Percentiles rank a stretch among this genome's conserved stretches.
Evolutionary conservation across 352 stramenopile genomes (phyloP).

Genomic region (Globisporangium cystogenes): DNA sequence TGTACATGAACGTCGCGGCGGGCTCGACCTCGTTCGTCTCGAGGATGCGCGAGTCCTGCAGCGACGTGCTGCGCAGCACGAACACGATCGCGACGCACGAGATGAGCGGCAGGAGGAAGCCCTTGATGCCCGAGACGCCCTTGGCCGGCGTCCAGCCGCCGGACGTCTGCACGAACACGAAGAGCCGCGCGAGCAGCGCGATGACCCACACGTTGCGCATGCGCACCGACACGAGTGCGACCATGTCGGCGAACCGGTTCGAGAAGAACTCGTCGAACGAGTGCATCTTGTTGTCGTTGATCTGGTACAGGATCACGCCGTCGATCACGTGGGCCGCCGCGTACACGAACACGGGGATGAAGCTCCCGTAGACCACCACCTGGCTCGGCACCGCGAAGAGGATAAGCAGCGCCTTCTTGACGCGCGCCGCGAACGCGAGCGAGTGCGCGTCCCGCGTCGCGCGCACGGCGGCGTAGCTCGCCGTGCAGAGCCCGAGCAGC

Average conservation of each 20-base stretch:
- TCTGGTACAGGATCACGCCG: slow-evolving; percentile 41
- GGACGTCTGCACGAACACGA: slow-evolving; percentile 43
- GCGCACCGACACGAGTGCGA: slow-evolving; percentile 31
- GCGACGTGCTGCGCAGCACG: slow-evolving; percentile 14
- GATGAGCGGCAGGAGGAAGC: slow-evolving; percentile 30
- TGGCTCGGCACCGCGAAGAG: slow-evolving; percentile 47
- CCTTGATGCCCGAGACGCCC: slow-evolving; percentile 34
- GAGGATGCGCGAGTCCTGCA: slow-evolving; percentile 38
- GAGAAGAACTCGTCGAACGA: slow-evolving; percentile 20
- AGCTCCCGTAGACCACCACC: slow-evolving; percentile 47
- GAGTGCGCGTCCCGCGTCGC: slow-evolving; percentile 7
- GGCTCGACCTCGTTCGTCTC: slow-evolving; percentile 50
- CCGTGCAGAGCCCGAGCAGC: slow-evolving; percentile 24
- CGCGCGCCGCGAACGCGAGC: slow-evolving; percentile 5
- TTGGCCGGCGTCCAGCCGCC: slow-evolving; percentile 41
- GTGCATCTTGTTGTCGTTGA: slow-evolving; percentile 34
- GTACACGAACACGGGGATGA: slow-evolving; percentile 41
- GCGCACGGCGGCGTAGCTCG: slow-evolving; percentile 22
- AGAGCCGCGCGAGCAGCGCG: slow-evolving; percentile 31
- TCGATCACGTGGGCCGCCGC: slow-evolving; percentile 44
- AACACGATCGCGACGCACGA: slow-evolving; percentile 19
- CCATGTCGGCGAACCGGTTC: slow-evolving; percentile 30
- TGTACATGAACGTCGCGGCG: slow-evolving; percentile 45
- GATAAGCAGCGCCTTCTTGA: slow-evolving; percentile 18
- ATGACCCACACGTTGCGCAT: slow-evolving; percentile 51